Percentiles rank a stretch among this genome's conserved stretches.
These are phyloP conservation scores for Leptodermis oblonga DNA, from an alignment of 257 asterid genomes.

Conservation along the genomic window DNA sequence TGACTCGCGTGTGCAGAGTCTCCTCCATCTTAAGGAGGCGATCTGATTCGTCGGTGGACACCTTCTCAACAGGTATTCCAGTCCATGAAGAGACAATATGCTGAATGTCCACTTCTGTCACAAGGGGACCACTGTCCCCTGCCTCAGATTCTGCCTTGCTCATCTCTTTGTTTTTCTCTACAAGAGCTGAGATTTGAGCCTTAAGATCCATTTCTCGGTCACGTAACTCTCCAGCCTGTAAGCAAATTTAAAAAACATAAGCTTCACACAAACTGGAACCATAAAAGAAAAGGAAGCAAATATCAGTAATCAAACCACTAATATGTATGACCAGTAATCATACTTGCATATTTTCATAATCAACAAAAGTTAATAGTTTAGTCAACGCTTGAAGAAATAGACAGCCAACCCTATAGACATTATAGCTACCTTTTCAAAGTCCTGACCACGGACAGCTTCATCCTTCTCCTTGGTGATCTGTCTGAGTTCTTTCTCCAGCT, in stretches of 20 bases:
- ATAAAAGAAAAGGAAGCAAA: neutral
- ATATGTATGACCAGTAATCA: neutral
- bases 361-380: neutral
- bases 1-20: slow-evolving; percentile 57
- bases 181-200: slow-evolving; percentile 78
- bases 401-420: neutral
- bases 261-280: neutral
- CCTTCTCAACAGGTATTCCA: slow-evolving; percentile 95
- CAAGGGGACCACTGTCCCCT: slow-evolving; percentile 76
- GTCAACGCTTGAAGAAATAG: neutral
- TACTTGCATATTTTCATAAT: neutral
- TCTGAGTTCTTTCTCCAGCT: slow-evolving; percentile 94
- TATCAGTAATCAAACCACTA: neutral
- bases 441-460: slow-evolving; percentile 92
- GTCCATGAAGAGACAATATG: slow-evolving; percentile 96
- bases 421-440: slow-evolving; percentile 31
- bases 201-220: slow-evolving; percentile 94
- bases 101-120: slow-evolving; percentile 92
- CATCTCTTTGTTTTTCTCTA: slow-evolving; percentile 93
- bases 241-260: slow-evolving; percentile 5
- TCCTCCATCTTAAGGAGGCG: slow-evolving; percentile 97
- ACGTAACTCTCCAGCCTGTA: slow-evolving; percentile 92
- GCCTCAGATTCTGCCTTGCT: slow-evolving; percentile 85
- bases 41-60: slow-evolving; percentile 82
- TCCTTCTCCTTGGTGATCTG: slow-evolving; percentile 96